phyloP scores from a whole-genome alignment of 345 rosid species.

The Lepidium didymum region DNA sequence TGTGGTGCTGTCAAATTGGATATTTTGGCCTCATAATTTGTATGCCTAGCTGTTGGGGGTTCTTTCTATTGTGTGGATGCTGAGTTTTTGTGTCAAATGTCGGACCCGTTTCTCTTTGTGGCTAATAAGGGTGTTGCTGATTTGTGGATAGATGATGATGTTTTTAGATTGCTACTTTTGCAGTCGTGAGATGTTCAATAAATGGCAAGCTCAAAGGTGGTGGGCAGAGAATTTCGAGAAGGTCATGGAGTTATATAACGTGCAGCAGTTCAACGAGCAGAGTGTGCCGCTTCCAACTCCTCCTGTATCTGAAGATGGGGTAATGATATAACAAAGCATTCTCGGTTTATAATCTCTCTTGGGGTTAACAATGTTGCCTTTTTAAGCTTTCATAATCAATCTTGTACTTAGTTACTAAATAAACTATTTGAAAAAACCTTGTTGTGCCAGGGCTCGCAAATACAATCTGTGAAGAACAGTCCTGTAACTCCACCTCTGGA shows the following conservation, averaged over 20 bases:
- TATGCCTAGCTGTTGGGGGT: neutral
- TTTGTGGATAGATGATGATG: neutral
- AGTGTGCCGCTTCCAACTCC: constrained; percentile 63
- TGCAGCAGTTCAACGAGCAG: constrained; percentile 59
- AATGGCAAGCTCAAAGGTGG: constrained; percentile 97
- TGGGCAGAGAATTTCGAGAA: constrained; percentile 86
- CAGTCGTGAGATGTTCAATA: constrained; percentile 90
- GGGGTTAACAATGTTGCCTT: constrained; percentile 25
- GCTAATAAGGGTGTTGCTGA: neutral
- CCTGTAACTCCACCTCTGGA: constrained; percentile 70
- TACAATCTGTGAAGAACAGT: constrained; percentile 54
- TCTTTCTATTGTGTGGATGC: neutral
- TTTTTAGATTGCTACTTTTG: neutral
- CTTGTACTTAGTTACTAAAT: neutral
- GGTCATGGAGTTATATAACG: constrained; percentile 90
- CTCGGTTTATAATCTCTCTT: neutral
- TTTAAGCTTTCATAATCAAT: neutral
- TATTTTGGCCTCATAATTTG: neutral
- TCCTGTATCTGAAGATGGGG: constrained; percentile 77
- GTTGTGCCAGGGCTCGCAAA: constrained; percentile 44
- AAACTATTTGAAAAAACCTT: neutral
- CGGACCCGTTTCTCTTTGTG: neutral
- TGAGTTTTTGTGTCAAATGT: neutral
- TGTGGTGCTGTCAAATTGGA: neutral
- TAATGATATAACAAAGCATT: constrained; percentile 5